A percentile compares a stretch with the other conserved stretches of the same genome.
Evolutionary conservation across 2,329 filamentous ascomycete genomes (phyloP).

Genomic region (Monosporascus sp.): DNA sequence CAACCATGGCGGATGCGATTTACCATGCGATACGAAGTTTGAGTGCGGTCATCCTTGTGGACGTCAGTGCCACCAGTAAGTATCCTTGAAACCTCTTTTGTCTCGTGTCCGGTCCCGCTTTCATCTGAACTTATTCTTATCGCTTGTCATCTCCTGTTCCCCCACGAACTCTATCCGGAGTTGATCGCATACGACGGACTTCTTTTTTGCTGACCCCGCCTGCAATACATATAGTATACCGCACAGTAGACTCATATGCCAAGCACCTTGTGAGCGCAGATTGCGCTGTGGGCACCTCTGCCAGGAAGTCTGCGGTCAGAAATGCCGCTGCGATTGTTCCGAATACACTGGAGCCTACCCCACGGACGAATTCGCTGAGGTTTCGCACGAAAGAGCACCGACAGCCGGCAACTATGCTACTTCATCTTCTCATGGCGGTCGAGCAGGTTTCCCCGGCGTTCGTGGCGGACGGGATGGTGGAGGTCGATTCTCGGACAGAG

Average conservation of each 20-base stretch:
- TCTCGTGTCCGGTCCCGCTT: neutral
- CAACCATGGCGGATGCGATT: conserved; percentile 23
- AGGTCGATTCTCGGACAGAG: no score
- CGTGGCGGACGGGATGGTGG: no score
- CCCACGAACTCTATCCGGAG: neutral
- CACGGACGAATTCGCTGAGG: conserved; percentile 10
- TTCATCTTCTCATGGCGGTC: neutral
- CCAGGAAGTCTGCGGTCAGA: conserved; percentile 20
- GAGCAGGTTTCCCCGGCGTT: neutral
- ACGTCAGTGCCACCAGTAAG: conserved; percentile 27
- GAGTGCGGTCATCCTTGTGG: conserved; percentile 24
- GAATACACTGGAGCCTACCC: conserved; percentile 21
- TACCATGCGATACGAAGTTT: conserved; percentile 17
- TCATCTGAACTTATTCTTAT: neutral
- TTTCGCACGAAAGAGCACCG: no score
- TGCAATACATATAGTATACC: conserved; percentile 13
- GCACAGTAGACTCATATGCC: conserved; percentile 22
- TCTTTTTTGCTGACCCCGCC: conserved; percentile 1
- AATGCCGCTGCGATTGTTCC: conserved; percentile 20
- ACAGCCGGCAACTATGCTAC: neutral
- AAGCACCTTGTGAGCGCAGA: conserved; percentile 18
- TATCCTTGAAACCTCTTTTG: neutral
- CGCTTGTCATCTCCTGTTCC: neutral
- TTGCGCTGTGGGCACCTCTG: conserved; percentile 24
- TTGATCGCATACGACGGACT: no score